Base-by-base conservation (phyloP, 352 stramenopile genomes). In the Aphanomyces astaci region DNA sequence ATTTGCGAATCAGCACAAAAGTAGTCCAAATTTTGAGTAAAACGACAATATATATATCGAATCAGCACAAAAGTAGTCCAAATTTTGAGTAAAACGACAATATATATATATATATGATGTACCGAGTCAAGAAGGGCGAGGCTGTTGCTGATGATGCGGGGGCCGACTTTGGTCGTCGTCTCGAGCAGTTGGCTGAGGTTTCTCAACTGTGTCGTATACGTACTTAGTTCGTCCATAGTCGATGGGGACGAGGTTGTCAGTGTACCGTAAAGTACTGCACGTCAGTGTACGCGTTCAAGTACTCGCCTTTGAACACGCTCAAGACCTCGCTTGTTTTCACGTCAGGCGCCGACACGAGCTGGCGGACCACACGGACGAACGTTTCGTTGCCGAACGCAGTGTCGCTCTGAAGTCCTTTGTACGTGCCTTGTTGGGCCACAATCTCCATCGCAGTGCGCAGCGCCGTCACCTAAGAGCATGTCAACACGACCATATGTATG, bases 381-480 rank as follows among this genome's bases (percentile, higher is more conserved):
- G 88, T 91, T 62, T 95, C 88, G 62, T 90, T 92, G 30, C 87
- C 86, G 71, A 96, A 96, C 25, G 55, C 65, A 31, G 51, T 15
- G 30, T 22, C 39, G 25, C 70, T 51, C 4, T 66, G 24, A 31
- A 48, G 22, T 27, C 72, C 63, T 22, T 55, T 56, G 59, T 91
- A 76, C 25, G 87, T 78, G 40, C 81, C 75, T 63, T 95, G 87
- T 15, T 81, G 79, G 25, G 85, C 84, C 30, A 96, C 81, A 53
- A 96, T 88, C 75, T 94, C 85, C 88, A 96, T 94, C 3, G 94
- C 75, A 48, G 87, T 96, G n/a, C 88, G 85, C 68, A 95, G 70
- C 33, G 88, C 86, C 22, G 82, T 81, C 11, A 90, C 51, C 64
- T 71, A 40, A 2, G 25, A 4, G 27, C 19, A 30, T 13, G 31